These are phyloP conservation scores for Babesia sp. DNA, from an alignment of 169 alveolate species.

Conservation along the genomic window DNA sequence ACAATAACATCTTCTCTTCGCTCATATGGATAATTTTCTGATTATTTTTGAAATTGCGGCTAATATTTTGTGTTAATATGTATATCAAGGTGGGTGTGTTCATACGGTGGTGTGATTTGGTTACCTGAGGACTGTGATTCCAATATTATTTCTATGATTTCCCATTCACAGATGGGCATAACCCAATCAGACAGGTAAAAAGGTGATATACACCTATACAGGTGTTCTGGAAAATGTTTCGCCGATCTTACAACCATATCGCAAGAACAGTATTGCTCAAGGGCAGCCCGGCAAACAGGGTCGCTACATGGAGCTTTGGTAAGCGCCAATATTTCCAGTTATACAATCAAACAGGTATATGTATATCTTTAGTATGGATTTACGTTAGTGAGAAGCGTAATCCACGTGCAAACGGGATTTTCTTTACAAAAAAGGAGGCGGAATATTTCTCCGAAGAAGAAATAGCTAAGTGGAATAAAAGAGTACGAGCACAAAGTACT, in stretches of 20 bases:
- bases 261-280: slow-evolving; percentile 52
- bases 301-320: slow-evolving; percentile 62
- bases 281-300: slow-evolving; percentile 68
- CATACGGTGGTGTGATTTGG: not conserved
- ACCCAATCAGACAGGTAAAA: not conserved
- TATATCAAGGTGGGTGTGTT: not conserved
- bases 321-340: not conserved
- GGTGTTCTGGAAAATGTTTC: slow-evolving; percentile 15
- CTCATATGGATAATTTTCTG: not conserved
- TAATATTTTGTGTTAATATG: no score
- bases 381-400: slow-evolving; percentile 55
- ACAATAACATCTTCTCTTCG: not conserved
- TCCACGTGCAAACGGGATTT: slow-evolving; percentile 58
- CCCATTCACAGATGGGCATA: not conserved
- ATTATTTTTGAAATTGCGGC: no score
- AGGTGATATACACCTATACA: not conserved
- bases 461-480: slow-evolving; percentile 54
- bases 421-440: slow-evolving; percentile 51
- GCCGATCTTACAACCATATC: slow-evolving; percentile 50
- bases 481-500: slow-evolving; percentile 7
- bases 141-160: not conserved
- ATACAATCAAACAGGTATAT: slow-evolving; percentile 19
- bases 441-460: slow-evolving; percentile 37
- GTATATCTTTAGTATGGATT: slow-evolving; percentile 52
- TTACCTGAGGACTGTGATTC: not conserved